Conservation (phyloP, 495 filamentous ascomycete genomes). For the Amphirosellinia nigrospora region DNA sequence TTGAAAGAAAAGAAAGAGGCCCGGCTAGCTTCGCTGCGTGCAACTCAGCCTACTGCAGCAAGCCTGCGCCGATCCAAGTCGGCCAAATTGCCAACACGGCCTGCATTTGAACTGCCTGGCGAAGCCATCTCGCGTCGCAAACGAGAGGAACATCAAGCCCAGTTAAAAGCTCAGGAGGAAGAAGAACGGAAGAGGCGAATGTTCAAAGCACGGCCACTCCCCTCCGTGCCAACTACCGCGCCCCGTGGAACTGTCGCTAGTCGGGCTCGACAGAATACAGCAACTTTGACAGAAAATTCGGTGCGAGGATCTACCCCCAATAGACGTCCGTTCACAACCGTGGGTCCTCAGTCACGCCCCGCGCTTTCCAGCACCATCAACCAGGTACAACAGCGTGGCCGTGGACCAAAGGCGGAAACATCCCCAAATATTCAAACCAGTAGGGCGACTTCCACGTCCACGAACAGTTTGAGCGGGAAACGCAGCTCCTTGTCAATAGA, state of each 20-base stretch:
- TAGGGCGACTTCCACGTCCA: slow-evolving; percentile 46
- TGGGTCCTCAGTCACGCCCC: slow-evolving; percentile 24
- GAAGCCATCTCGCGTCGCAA: slow-evolving; percentile 74
- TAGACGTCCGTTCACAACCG: slow-evolving; percentile 19
- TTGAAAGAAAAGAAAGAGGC: slow-evolving; percentile 60
- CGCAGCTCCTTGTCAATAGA: slow-evolving; percentile 54
- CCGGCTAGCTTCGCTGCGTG: slow-evolving; percentile 47
- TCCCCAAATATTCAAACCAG: slow-evolving; percentile 32
- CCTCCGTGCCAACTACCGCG: slow-evolving; percentile 42
- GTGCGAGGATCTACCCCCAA: slow-evolving; percentile 27
- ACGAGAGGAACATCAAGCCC: slow-evolving; percentile 69
- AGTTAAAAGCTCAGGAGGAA: slow-evolving; percentile 64
- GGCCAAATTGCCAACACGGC: slow-evolving; percentile 62
- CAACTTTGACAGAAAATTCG: slow-evolving; percentile 38
- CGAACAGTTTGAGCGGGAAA: slow-evolving; percentile 48
- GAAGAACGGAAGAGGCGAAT: slow-evolving; percentile 61
- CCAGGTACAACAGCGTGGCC: slow-evolving; percentile 33
- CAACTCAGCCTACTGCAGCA: slow-evolving; percentile 45
- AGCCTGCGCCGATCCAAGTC: slow-evolving; percentile 56
- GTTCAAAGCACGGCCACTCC: slow-evolving; percentile 70
- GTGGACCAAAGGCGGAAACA: slow-evolving; percentile 29
- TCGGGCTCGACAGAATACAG: slow-evolving; percentile 60
- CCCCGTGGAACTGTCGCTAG: slow-evolving; percentile 64
- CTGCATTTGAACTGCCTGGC: slow-evolving; percentile 74
- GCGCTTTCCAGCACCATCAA: slow-evolving; percentile 34